Evolutionary conservation across 1,284 basidiomycete species (phyloP).

Genomic region (Somion occarium): DNA sequence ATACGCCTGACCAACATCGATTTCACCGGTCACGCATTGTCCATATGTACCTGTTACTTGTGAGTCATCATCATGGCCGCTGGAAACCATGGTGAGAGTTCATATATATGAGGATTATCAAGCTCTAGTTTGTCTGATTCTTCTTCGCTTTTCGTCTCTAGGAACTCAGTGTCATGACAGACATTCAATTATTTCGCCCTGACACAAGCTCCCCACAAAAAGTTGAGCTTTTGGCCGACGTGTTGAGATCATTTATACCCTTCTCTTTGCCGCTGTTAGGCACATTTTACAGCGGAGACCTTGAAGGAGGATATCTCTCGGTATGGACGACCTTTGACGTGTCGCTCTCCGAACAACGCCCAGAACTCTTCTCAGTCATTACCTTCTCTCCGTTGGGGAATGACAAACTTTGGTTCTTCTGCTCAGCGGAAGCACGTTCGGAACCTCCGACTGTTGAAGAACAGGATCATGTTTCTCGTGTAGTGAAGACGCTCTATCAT

Average conservation of each 20-base stretch:
- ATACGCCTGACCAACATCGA: too few relatives aligned
- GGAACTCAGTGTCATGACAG: neutral
- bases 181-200: neutral
- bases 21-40: too few relatives aligned
- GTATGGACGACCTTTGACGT: slow-evolving; percentile 2
- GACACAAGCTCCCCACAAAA: neutral
- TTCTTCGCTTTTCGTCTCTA: too few relatives aligned
- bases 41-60: too few relatives aligned
- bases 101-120: too few relatives aligned
- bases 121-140: too few relatives aligned
- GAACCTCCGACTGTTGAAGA: neutral
- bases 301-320: neutral
- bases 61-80: too few relatives aligned
- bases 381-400: neutral
- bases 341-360: neutral
- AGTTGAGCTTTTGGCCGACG: slow-evolving; percentile 1
- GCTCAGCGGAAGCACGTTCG: neutral
- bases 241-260: slow-evolving; percentile 3
- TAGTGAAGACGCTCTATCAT: neutral
- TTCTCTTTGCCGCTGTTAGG: slow-evolving; percentile 1
- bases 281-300: neutral
- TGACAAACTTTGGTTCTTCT: slow-evolving; percentile 3
- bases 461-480: neutral
- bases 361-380: slow-evolving; percentile 6
- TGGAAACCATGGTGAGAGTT: too few relatives aligned